Evolutionary conservation across 2,329 filamentous ascomycete genomes (phyloP), one percentile per base, ranked within the genome.

Genomic region (Penicillium expansum): DNA sequence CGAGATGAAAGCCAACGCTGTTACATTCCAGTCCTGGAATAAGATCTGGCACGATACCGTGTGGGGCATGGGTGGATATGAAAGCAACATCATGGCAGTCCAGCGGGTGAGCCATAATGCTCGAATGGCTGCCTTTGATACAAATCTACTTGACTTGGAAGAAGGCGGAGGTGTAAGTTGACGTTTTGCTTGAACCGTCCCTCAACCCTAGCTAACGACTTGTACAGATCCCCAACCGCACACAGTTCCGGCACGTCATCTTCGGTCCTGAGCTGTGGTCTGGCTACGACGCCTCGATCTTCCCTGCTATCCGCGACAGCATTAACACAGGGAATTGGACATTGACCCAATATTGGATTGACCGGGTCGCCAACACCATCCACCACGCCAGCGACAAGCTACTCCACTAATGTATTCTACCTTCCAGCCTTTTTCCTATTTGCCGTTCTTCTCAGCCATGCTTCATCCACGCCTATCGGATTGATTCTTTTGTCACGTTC

Each of bases 211-310:
- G 53, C 54, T 66, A 57, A 63, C 52, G 58, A 54, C 62, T 35
- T 49, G 20, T 11, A 35, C 55, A 92, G 89, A 83, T 96, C 5
- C 90, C 90, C 38, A 91, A 91, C 66, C 87, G 93, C 62, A 90
- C 89, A 5, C 94, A 97, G 76, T 99, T 92, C 81, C 96, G 95
- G 74, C 94, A 97, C 74, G 83, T 95, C 69, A 78, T 99, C 55
- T 96, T 92, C 71, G 93, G 90, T 1, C 94, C 94, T 0, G 85
- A 91, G 68, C 79, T 85, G 3, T 92, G 91, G 88, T 87, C 86
- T 33, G 85, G 83, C 37, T 83, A 87, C 63, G 83, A 88, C 32
- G 83, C 83, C 55, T 83, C 83, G 0, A 84, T 84, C 60, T 95
- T 95, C 76, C 93, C 93, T 0, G 88, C 87, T n/a, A 89, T 97